These are phyloP conservation scores for Gaertneriomyces semiglobifer DNA, from an alignment of 192 early-diverging fungal species.

Conservation along the genomic window DNA sequence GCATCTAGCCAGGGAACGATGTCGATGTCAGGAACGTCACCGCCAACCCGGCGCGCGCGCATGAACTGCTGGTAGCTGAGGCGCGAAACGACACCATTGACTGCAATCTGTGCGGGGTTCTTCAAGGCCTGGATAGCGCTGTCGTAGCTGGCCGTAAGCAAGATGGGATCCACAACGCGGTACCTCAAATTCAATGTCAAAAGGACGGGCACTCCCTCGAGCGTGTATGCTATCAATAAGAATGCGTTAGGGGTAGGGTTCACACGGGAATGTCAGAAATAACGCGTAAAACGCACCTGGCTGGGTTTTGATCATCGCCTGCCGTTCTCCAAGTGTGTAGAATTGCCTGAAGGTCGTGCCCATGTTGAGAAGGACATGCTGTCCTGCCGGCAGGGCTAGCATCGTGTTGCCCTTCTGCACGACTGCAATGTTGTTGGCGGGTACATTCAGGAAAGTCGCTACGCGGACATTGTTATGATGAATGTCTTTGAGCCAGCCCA, in stretches of 20 bases:
- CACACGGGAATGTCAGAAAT: not conserved
- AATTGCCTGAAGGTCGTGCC: constrained; percentile 46
- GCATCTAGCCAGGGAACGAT: constrained; percentile 45
- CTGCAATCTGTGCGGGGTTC: constrained; percentile 48
- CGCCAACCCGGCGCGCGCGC: constrained; percentile 42
- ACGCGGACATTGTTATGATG: constrained; percentile 30
- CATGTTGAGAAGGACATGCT: constrained; percentile 50
- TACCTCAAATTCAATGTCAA: constrained; percentile 48
- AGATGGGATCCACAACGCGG: constrained; percentile 40
- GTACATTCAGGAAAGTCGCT: constrained; percentile 49
- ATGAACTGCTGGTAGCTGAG: constrained; percentile 49
- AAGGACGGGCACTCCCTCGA: constrained; percentile 47
- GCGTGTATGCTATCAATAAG: constrained; percentile 12
- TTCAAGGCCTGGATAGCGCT: constrained; percentile 42
- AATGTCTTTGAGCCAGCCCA: constrained; percentile 45
- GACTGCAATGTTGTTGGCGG: constrained; percentile 49
- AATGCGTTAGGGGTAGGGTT: not conserved
- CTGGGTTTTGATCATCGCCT: constrained; percentile 41
- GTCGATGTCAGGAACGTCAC: constrained; percentile 42
- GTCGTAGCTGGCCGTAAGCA: constrained; percentile 42
- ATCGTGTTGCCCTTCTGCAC: constrained; percentile 46
- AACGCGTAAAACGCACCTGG: constrained; percentile 34
- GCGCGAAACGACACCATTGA: constrained; percentile 44
- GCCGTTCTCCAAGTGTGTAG: constrained; percentile 47
- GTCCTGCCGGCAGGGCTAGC: constrained; percentile 41